Evolutionary conservation across 345 rosid species (phyloP), one percentile per base, ranked within the genome.

Genomic region (Citrus unshiu): DNA sequence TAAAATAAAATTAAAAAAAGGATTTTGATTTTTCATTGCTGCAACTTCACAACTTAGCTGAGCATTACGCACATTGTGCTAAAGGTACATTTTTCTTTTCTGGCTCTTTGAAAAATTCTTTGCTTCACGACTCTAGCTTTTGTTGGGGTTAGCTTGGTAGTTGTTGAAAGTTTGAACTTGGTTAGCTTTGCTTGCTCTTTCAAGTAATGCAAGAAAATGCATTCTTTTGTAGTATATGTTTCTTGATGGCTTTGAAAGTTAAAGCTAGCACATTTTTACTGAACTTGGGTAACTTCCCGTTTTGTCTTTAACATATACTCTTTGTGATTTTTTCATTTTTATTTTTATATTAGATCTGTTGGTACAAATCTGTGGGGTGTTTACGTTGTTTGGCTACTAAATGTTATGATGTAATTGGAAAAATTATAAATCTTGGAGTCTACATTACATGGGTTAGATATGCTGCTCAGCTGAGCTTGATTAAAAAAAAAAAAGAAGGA

Each of bases 81-180:
- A 3, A 64, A 64, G 78, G 78, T 75, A 75, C 62, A 1, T 64
- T 40, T 68, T 35, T 27, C 25, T 34, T 57, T 27, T 51, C 30
- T 32, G 18, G 22, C 29, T 54, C 73, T 77, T 34, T 61, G 64
- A 9, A 49, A 4, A 25, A 39, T 39, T 35, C 34, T 68, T 32
- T 13, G 22, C 12, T 68, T 49, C 30, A 46, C 49, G 78, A 34
- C 32, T 72, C 9, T 16, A 29, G 22, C 29, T 78, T 73, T 66
- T 30, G 72, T 60, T 60, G 71, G 58, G 68, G 85, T 82, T 80
- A 69, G 89, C 82, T 84, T 71, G 59, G 87, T 79, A 61, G 92
- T 61, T 81, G 90, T 68, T 70, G 86, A 80, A 79, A 79, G 37
- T 39, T 51, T 62, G 61, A 37, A 7, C 35, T 7, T 40, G 51